Base-by-base conservation (phyloP, 768 basidiomycete species). In the Lyophyllum atratum region DNA sequence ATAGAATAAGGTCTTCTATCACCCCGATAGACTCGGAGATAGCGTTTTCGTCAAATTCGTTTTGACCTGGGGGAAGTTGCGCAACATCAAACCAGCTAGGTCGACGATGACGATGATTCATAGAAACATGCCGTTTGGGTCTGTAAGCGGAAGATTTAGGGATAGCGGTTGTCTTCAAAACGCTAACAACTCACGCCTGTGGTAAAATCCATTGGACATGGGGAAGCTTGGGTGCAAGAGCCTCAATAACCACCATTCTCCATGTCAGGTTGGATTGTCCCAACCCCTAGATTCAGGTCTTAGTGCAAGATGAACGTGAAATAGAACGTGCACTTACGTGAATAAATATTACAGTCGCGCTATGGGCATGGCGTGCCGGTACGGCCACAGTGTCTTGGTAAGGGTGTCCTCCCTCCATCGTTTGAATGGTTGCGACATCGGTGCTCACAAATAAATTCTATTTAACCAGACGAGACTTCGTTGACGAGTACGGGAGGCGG, bases 331-430 rank as follows among this genome's bases (percentile, higher is more conserved):
- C 33, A 52, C 84, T 52, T 64, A 87, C 89, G 72, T 91, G 90
- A 17, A 87, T 65, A 66, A 91, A 89, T 63, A 91, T 87, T 54
- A 90, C 79, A 0, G 86, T 87, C 12, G 86, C 86, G 10, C 83
- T 83, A 65, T 90, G 87, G 50, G 75, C 21, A 42, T 64, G 48
- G 15, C 46, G 53, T 3, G 70, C 59, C 51, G 65, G 59, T 49
- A 69, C 63, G 14, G 59, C 59, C 26, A 63, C 56, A 11, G 57
- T 42, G 40, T 60, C 50, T 52, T 57, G 63, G 14, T 43, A 33
- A 21, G 47, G 39, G 42, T 46, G 48, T 48, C n/a, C 29, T n/a
- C 54, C 42, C 26, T 63, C 59, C 60, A 64, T 66, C 17, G 24
- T 29, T 46, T 22, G 31, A 48, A 45, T 47, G 25, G 11, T 12